Evolutionary conservation across 2,329 filamentous ascomycete genomes (phyloP), one percentile per base, ranked within the genome.

Genomic region (Aspergillus sp.): DNA sequence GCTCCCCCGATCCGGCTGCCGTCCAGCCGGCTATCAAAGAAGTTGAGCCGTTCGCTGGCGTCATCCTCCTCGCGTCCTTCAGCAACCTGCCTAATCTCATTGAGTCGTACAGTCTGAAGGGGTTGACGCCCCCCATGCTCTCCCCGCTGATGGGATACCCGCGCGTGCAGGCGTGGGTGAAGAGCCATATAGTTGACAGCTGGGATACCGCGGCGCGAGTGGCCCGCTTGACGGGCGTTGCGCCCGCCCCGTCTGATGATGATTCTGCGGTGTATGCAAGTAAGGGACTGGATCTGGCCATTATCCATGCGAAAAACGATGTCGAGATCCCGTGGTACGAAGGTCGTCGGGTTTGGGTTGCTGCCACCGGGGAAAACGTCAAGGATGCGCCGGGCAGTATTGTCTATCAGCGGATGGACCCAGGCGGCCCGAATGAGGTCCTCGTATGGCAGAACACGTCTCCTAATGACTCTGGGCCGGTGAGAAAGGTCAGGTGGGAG

Each of bases 271-370:
- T 69, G 72, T 58, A 85, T 80, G 41, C 80, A 73, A 56, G 77
- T 58, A 55, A 76, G 76, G 63, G 64, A 57, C 58, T 94, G 9
- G 80, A 86, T 19, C 73, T 97, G 17, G 85, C 82, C 41, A 75
- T 97, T 40, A 74, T 97, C 2, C 93, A 97, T 63, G 89, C 91
- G 14, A 80, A 81, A 49, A 84, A 96, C 64, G 93, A 97, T 67
- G 76, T 77, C 53, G 90, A 96, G 61, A 96, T 97, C 54, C 86
- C 89, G 0, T 93, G 84, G 74, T 80, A 65, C 17, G 72, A 77
- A 57, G 75, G 74, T 4, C 65, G 65, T 23, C 63, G 62, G 7
- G 70, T 72, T 17, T 78, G 73, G 72, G 59, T 64, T 16, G 65
- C 69, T 41, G 71, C 72, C 9, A 72, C 68, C 0, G 70, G 69